Evolutionary conservation across 2,329 filamentous ascomycete species (phyloP).

Genomic region (Catunica adiposa): DNA sequence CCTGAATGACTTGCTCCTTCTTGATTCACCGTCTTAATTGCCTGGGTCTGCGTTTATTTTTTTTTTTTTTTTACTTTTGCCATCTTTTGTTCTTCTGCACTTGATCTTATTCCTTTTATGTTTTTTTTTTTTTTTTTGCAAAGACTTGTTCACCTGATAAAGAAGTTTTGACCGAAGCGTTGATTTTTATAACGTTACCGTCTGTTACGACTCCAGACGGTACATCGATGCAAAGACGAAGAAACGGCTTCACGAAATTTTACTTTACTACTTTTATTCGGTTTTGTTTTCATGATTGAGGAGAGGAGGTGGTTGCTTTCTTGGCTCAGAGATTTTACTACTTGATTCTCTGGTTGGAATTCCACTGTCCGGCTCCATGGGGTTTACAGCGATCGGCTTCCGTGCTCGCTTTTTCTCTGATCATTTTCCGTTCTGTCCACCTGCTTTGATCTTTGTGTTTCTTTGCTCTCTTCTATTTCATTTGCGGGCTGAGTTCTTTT

Average conservation of each 20-base stretch:
- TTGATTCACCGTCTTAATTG: constrained; percentile 6
- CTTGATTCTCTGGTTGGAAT: too few species aligned
- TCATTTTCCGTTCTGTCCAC: neutral
- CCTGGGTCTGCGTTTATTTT: constrained; percentile 15
- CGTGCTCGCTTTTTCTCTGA: neutral
- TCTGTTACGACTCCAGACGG: constrained; percentile 3
- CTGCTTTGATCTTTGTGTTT: neutral
- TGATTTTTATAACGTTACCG: neutral
- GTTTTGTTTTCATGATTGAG: neutral
- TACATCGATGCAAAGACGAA: constrained; percentile 2
- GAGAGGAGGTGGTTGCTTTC: neutral
- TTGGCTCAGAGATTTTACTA: too few species aligned
- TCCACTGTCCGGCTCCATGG: constrained; percentile 18
- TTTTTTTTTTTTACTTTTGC: constrained; percentile 10
- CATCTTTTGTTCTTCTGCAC: constrained; percentile 15
- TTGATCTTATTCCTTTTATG: constrained; percentile 14
- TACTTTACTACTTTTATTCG: constrained; percentile 4
- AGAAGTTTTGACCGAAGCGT: constrained; percentile 4
- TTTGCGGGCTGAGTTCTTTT: constrained; percentile 1
- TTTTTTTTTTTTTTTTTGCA: constrained; percentile 17
- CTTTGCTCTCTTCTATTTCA: neutral
- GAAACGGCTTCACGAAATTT: constrained; percentile 8
- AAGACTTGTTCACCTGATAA: constrained; percentile 9
- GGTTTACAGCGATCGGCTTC: too few species aligned
- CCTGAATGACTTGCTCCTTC: neutral